Evolutionary conservation across 805 yeast genomes (phyloP).

Genomic region (Kazachstania bromeliacearum): DNA sequence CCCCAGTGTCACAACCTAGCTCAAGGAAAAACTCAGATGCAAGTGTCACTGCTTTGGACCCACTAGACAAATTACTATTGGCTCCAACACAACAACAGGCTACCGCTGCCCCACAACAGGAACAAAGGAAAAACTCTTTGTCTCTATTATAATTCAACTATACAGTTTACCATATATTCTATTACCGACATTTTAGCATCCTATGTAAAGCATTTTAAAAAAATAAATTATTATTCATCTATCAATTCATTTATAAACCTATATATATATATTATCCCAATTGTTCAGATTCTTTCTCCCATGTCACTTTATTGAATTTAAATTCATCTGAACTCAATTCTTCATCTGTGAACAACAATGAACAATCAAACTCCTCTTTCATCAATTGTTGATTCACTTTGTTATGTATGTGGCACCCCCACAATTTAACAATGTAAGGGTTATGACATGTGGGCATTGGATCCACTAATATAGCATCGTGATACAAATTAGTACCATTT

Average conservation of each 20-base stretch:
- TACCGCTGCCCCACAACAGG: no score
- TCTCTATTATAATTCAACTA: neutral
- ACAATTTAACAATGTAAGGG: conserved; percentile 69
- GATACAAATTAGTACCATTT: conserved; percentile 89
- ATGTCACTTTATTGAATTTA: conserved; percentile 10
- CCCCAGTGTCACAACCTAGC: conserved; percentile 41
- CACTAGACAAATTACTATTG: conserved; percentile 5
- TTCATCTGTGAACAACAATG: conserved; percentile 40
- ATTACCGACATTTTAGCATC: neutral
- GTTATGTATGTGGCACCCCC: conserved; percentile 96
- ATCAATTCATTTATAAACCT: neutral
- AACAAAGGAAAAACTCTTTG: neutral
- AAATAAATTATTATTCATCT: neutral
- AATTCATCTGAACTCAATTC: conserved; percentile 65
- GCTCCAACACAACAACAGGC: no score
- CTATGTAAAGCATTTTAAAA: neutral
- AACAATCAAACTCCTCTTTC: conserved; percentile 77
- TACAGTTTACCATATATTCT: neutral
- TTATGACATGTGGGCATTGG: conserved; percentile 83
- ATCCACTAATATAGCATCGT: conserved; percentile 47
- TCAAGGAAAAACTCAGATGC: conserved; percentile 27
- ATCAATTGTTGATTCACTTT: conserved; percentile 81
- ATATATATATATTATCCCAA: conserved; percentile 7
- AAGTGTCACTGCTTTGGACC: conserved; percentile 5
- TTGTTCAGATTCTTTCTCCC: conserved; percentile 13